Evolutionary conservation across 257 asterid species (phyloP).

Genomic region (Solanum tacnaense): DNA sequence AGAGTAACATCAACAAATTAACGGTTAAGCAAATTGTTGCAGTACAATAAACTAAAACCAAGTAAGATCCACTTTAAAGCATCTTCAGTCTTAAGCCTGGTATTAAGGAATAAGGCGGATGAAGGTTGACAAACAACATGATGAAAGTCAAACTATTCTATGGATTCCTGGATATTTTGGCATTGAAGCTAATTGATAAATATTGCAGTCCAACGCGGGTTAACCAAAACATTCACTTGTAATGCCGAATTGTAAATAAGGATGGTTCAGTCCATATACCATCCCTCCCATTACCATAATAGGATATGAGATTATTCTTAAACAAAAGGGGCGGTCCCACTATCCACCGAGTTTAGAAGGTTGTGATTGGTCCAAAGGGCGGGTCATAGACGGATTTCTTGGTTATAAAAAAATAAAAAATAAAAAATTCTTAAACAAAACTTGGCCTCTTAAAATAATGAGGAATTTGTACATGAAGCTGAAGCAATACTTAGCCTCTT

Average conservation of each 20-base stretch:
- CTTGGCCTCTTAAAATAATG: background rate
- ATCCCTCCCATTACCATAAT: background rate
- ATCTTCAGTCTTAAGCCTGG: background rate
- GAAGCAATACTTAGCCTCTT: background rate
- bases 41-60: background rate
- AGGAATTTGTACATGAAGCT: background rate
- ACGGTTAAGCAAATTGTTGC: background rate
- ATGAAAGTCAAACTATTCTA: background rate
- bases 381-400: too few species aligned
- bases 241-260: background rate
- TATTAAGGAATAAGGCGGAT: background rate
- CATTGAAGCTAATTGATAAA: background rate
- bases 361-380: too few species aligned
- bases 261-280: background rate
- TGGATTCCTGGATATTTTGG: background rate
- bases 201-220: background rate
- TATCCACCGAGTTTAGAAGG: too few species aligned
- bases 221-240: background rate
- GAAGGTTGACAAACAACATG: background rate
- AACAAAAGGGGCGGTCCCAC: too few species aligned
- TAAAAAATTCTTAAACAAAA: background rate
- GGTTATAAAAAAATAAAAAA: too few species aligned
- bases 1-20: background rate
- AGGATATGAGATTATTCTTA: background rate
- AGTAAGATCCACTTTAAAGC: background rate